phyloP scores from a whole-genome alignment of 1,284 basidiomycete genomes.

The Leccinum variabile region DNA sequence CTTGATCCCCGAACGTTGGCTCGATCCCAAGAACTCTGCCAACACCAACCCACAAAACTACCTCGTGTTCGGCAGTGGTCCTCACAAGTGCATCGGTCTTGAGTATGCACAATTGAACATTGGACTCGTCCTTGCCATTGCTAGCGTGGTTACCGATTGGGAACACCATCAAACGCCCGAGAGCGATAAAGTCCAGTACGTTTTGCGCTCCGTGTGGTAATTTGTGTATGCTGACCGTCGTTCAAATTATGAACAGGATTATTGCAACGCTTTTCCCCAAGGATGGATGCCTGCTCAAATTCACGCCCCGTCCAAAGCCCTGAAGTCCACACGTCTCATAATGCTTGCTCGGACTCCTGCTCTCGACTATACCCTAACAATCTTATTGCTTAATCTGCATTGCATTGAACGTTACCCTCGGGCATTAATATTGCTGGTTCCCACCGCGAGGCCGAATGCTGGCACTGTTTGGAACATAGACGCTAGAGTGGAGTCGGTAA shows the following conservation, averaged over 20 bases:
- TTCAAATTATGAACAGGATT: slow-evolving; percentile 48
- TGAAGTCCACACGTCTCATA: slow-evolving; percentile 10
- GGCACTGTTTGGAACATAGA: not conserved
- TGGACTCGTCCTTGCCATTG: slow-evolving; percentile 83
- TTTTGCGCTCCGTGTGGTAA: slow-evolving; percentile 24
- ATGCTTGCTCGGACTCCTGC: not conserved
- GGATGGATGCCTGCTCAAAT: slow-evolving; percentile 85
- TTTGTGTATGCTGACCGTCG: slow-evolving; percentile 3
- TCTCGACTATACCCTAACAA: slow-evolving; percentile 2
- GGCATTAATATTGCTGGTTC: not conserved
- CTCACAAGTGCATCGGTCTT: slow-evolving; percentile 91
- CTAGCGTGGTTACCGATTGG: slow-evolving; percentile 83
- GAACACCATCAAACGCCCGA: slow-evolving; percentile 82
- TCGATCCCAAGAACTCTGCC: slow-evolving; percentile 79
- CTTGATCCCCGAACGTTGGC: slow-evolving; percentile 91
- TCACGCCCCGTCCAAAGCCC: slow-evolving; percentile 53
- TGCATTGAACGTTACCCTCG: not conserved
- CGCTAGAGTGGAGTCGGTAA: not conserved
- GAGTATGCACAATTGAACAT: slow-evolving; percentile 96
- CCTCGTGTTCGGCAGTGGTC: slow-evolving; percentile 93
- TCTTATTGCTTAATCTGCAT: slow-evolving; percentile 17
- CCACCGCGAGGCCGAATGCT: not conserved
- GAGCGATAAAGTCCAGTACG: slow-evolving; percentile 83
- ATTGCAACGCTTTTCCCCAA: slow-evolving; percentile 95
- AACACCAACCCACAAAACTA: slow-evolving; percentile 93